Percentiles rank a stretch among this genome's conserved stretches.
Conservation (phyloP, 306 rosid genomes). For the Glycine tomentella region DNA sequence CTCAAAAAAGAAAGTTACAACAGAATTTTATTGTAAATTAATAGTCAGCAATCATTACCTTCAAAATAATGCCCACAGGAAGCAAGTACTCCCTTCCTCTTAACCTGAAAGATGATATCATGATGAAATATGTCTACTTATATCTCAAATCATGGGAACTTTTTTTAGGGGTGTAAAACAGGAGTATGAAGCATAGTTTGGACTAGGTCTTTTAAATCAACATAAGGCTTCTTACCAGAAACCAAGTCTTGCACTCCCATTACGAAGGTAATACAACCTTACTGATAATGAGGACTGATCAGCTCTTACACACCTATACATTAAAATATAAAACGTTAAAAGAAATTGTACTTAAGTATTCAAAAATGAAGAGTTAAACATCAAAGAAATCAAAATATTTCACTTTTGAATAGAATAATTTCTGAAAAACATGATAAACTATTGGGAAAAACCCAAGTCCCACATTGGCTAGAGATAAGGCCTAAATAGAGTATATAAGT, state of each 20-base stretch:
- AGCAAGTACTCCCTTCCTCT: slow-evolving; percentile 89
- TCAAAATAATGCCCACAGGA: slow-evolving; percentile 87
- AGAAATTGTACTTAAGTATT: slow-evolving; percentile 16
- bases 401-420: not conserved
- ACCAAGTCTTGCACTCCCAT: slow-evolving; percentile 94
- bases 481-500: too few species aligned
- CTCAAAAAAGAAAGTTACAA: not conserved
- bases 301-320: slow-evolving; percentile 79
- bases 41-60: slow-evolving; percentile 57
- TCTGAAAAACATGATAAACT: not conserved
- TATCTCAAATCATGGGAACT: slow-evolving; percentile 40
- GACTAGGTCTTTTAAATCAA: slow-evolving; percentile 34
- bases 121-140: slow-evolving; percentile 21
- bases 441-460: too few species aligned
- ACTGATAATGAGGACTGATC: slow-evolving; percentile 81
- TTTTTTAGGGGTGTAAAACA: not conserved
- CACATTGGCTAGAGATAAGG: too few species aligned
- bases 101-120: slow-evolving; percentile 68
- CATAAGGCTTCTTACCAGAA: slow-evolving; percentile 73
- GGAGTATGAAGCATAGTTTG: not conserved
- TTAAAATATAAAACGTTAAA: slow-evolving; percentile 36
- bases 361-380: slow-evolving; percentile 6
- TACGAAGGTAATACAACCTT: slow-evolving; percentile 80
- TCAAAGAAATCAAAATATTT: slow-evolving; percentile 10
- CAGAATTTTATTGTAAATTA: not conserved